These are phyloP conservation scores for Podospora pseudocomata DNA, from an alignment of 495 filamentous ascomycete species.

Conservation along the genomic window DNA sequence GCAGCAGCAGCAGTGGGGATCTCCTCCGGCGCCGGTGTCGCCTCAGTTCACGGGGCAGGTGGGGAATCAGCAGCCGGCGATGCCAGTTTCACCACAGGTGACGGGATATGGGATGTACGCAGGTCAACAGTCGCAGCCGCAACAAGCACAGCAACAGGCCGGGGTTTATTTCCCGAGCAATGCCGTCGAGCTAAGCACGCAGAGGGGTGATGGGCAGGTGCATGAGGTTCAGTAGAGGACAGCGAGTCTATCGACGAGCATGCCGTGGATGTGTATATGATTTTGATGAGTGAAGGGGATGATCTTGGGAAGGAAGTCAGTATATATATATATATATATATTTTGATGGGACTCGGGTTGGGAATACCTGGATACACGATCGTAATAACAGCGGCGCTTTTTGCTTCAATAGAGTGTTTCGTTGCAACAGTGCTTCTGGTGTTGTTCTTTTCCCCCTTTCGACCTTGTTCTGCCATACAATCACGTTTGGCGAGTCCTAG, in stretches of 20 bases:
- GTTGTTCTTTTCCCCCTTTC: no score
- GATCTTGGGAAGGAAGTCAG: neutral
- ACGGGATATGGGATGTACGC: neutral
- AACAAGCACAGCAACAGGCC: neutral
- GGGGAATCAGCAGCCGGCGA: neutral
- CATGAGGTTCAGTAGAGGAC: conserved; percentile 16
- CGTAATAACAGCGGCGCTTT: no score
- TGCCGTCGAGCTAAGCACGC: conserved; percentile 18
- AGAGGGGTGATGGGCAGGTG: conserved; percentile 22
- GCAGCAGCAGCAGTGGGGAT: neutral
- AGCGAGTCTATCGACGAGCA: neutral
- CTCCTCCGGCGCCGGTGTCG: neutral
- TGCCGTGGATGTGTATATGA: neutral
- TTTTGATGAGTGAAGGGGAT: neutral
- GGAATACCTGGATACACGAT: no score
- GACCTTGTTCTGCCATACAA: no score
- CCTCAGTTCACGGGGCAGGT: neutral
- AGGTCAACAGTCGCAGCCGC: neutral
- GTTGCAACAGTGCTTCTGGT: no score
- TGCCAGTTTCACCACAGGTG: conserved; percentile 2
- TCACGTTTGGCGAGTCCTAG: no score
- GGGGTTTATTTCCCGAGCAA: neutral
- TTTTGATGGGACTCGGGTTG: neutral
- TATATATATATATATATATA: neutral
- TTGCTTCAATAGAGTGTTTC: no score